A percentile compares a stretch with the other conserved stretches of the same genome.
phyloP scores from a whole-genome alignment of 306 rosid genomes.

The barrel medic (Medicago truncatula) region DNA sequence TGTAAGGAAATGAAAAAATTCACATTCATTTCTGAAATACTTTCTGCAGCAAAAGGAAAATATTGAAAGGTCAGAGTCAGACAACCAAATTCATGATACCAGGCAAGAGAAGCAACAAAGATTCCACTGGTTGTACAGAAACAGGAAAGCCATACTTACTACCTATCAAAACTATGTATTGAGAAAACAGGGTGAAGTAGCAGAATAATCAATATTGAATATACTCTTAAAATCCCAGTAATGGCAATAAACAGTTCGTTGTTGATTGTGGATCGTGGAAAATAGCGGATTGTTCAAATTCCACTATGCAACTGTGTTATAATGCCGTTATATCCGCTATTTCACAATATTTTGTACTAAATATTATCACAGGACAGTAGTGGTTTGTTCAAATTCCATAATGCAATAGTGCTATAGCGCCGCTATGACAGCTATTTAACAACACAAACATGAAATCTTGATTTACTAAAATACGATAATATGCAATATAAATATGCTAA shows the following conservation, averaged over 20 bases:
- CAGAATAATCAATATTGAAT: slow-evolving; percentile 8
- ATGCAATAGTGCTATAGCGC: too few species aligned
- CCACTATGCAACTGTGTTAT: too few species aligned
- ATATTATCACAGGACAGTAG: too few species aligned
- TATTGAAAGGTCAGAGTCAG: slow-evolving; percentile 33
- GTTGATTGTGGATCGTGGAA: too few species aligned
- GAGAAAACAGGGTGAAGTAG: slow-evolving; percentile 13
- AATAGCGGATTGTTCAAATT: too few species aligned
- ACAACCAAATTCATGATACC: slow-evolving; percentile 33
- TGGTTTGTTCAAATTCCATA: too few species aligned
- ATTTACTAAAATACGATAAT: not conserved
- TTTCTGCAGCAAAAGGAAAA: slow-evolving; percentile 56
- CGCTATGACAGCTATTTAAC: too few species aligned
- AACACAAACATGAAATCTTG: not conserved
- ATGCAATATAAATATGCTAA: not conserved
- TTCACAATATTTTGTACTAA: too few species aligned
- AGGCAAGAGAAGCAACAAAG: slow-evolving; percentile 12
- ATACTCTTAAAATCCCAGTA: slow-evolving; percentile 7
- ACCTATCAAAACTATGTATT: slow-evolving; percentile 10
- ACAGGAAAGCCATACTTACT: slow-evolving; percentile 13
- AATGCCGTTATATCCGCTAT: too few species aligned
- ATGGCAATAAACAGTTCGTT: not conserved
- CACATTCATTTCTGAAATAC: slow-evolving; percentile 48
- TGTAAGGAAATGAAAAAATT: slow-evolving; percentile 40
- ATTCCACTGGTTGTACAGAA: not conserved